Evolutionary conservation across 2,329 filamentous ascomycete genomes (phyloP), one percentile per base, ranked within the genome.

Genomic region (Pestalotiopsis sp.): DNA sequence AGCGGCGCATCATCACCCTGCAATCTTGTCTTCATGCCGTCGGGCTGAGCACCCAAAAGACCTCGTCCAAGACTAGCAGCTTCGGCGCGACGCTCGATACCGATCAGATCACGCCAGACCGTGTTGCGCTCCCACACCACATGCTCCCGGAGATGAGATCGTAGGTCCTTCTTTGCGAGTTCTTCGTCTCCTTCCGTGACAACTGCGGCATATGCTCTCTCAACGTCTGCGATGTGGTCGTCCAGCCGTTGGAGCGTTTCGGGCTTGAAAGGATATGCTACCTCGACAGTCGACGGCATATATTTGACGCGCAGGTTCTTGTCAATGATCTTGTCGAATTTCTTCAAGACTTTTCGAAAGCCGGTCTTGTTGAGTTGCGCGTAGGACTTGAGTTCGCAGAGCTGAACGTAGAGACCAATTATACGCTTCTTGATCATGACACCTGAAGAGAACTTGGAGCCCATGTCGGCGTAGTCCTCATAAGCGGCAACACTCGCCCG

Each of bases 71-170:
- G 86, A 73, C 95, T 96, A 9, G 95, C 95, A 9, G 96, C 97
- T 80, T 98, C 95, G 1, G 94, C 94, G 77, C 97, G 94, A 24
- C 96, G 88, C 82, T 99, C 97, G 73, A 99, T 95, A 65, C 95
- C 96, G 77, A 99, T 99, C 89, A 99, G 96, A 75, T 99, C 96
- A 81, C 97, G 87, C 96, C 96, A 99, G 20, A 99, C 96, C 0
- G 96, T 99, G 77, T 99, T 99, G 67, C 96, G 89, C 79, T 99
- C 97, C 97, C 96, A 99, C 0, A 98, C 95, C 22, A 99, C 94
- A 78, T 99, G 96, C 80, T 99, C 97, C 67, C 96, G 87, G 30
- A 99, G 86, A 76, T 99, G 94, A 38, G 97, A 88, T 66, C 96
- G 89, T 67, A 99, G 84, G 76, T 98, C 96, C 72, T 93, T 91